Evolutionary conservation across 2,329 filamentous ascomycete genomes (phyloP).

Genomic region (Ascochyta rabiei): DNA sequence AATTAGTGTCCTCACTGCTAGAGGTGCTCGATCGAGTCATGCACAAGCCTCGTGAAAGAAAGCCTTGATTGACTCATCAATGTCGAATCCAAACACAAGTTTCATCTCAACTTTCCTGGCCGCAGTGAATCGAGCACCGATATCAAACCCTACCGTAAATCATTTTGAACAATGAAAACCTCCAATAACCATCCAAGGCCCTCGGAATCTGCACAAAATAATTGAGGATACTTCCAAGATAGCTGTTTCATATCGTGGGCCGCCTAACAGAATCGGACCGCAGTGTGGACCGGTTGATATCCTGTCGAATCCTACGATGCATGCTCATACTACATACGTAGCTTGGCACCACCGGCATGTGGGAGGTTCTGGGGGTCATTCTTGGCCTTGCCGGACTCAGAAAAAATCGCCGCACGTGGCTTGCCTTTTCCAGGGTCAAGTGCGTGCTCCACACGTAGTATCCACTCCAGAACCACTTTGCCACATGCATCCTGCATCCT

Average conservation of each 20-base stretch:
- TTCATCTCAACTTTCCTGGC: background rate
- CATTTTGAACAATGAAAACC: background rate
- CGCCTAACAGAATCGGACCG: constrained; percentile 2
- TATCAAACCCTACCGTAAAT: too few species aligned
- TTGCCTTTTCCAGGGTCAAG: background rate
- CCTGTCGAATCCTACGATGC: background rate
- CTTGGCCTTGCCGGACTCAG: background rate
- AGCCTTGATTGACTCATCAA: background rate
- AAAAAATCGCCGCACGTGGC: constrained; percentile 3
- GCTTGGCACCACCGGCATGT: background rate
- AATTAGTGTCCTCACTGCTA: background rate
- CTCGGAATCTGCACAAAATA: too few species aligned
- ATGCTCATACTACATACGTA: background rate
- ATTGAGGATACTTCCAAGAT: background rate
- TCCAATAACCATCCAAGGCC: too few species aligned
- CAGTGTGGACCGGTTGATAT: background rate
- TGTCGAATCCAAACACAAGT: background rate
- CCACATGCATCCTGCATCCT: constrained; percentile 4
- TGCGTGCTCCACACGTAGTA: background rate
- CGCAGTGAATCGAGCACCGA: background rate
- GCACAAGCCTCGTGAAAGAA: background rate
- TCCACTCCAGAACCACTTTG: constrained; percentile 11
- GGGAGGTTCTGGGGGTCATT: background rate
- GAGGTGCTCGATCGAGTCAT: constrained; percentile 1
- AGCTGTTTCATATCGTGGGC: constrained; percentile 8